Percentiles rank a stretch among this genome's conserved stretches.
phyloP scores from a whole-genome alignment of 2,329 filamentous ascomycete species.

The Colletotrichum costaricense region DNA sequence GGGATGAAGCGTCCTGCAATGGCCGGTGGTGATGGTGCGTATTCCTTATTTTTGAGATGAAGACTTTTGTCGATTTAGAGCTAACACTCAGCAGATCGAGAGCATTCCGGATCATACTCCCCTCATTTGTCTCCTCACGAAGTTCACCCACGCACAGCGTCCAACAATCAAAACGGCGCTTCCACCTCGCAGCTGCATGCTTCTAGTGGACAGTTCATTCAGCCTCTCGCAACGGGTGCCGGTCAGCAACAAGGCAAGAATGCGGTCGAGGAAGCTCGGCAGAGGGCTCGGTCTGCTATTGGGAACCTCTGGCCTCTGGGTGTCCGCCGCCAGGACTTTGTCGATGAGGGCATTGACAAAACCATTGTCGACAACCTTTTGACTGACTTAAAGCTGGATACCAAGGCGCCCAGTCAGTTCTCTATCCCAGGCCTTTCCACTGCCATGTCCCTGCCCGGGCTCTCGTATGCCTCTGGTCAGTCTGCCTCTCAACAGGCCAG shows the following conservation, averaged over 20 bases:
- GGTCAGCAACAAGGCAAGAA: not conserved
- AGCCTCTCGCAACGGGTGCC: not conserved
- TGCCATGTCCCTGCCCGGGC: not conserved
- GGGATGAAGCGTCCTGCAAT: not conserved
- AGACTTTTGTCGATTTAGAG: not conserved
- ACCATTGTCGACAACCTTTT: constrained; percentile 73
- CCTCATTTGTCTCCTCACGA: constrained; percentile 64
- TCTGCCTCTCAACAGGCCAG: not conserved
- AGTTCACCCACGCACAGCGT: constrained; percentile 42
- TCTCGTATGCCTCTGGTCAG: not conserved
- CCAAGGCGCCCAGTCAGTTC: constrained; percentile 39
- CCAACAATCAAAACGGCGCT: not conserved
- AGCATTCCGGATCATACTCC: constrained; percentile 64
- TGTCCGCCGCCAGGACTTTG: constrained; percentile 78
- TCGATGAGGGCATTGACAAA: constrained; percentile 78
- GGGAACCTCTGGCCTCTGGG: constrained; percentile 73
- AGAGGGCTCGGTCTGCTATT: constrained; percentile 75
- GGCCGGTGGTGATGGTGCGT: constrained; percentile 8
- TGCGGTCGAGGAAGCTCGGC: constrained; percentile 56
- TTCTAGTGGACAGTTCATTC: not conserved
- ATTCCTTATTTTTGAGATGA: not conserved
- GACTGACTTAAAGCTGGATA: constrained; percentile 72
- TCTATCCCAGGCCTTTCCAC: not conserved
- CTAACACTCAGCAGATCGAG: constrained; percentile 44
- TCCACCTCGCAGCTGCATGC: not conserved